phyloP scores from a whole-genome alignment of 2,329 filamentous ascomycete species.

The Xylaria sp. region DNA sequence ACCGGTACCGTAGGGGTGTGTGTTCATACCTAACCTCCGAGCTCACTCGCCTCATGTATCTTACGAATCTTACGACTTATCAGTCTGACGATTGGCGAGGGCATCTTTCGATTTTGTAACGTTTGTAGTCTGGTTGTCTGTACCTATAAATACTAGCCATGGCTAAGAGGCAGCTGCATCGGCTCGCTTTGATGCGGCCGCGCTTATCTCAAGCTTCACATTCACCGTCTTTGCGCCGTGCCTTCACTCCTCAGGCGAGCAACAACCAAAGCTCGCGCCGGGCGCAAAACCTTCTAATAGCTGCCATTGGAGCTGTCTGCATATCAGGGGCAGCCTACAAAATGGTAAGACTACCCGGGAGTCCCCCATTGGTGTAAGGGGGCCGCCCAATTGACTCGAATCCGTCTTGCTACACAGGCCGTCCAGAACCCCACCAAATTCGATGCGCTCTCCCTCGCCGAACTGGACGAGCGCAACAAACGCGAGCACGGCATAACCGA shows the following conservation, averaged over 20 bases:
- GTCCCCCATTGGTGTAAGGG: background rate
- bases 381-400: slow-evolving; percentile 32
- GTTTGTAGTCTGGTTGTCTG: background rate
- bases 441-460: slow-evolving; percentile 76
- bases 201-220: slow-evolving; percentile 25
- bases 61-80: slow-evolving; percentile 25
- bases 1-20: too few species aligned
- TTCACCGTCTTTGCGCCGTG: slow-evolving; percentile 29
- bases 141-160: slow-evolving; percentile 25
- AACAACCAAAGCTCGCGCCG: slow-evolving; percentile 28
- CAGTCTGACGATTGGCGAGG: slow-evolving; percentile 20
- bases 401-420: slow-evolving; percentile 44
- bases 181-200: slow-evolving; percentile 32
- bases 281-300: slow-evolving; percentile 27
- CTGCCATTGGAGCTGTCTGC: slow-evolving; percentile 28
- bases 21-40: slow-evolving; percentile 8
- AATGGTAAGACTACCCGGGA: slow-evolving; percentile 32
- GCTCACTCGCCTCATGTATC: slow-evolving; percentile 11
- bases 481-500: slow-evolving; percentile 76
- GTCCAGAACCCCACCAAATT: slow-evolving; percentile 51
- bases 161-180: slow-evolving; percentile 35
- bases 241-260: slow-evolving; percentile 31
- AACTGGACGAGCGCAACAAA: slow-evolving; percentile 82
- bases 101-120: slow-evolving; percentile 15
- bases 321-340: slow-evolving; percentile 32